Conservation (phyloP, 164 flowering plant genomes). For the Pachysandra terminalis region DNA sequence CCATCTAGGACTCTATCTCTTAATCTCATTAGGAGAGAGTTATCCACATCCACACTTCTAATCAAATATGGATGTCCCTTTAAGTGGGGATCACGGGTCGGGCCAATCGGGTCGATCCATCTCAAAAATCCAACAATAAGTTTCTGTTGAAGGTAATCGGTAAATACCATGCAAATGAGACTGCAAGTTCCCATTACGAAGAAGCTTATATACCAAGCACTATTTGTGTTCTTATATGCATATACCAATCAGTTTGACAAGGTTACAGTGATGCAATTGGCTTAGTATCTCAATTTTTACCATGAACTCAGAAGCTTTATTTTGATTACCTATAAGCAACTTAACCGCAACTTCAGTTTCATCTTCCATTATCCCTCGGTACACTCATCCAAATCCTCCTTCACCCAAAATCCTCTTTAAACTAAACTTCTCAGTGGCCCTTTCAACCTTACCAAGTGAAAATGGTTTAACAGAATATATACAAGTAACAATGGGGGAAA, state of each 20-base stretch:
- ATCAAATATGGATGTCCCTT: no score
- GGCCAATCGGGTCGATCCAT: no score
- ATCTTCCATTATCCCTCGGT: slow-evolving; percentile 52
- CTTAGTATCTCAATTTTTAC: slow-evolving; percentile 75
- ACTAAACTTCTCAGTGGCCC: slow-evolving; percentile 48
- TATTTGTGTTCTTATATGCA: slow-evolving; percentile 47
- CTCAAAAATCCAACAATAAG: no score
- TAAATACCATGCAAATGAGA: slow-evolving; percentile 74
- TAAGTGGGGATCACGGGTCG: no score
- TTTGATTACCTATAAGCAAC: slow-evolving; percentile 54
- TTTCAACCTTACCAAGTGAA: slow-evolving; percentile 42
- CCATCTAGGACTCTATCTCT: no score
- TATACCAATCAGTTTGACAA: slow-evolving; percentile 61
- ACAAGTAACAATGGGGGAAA: slow-evolving; percentile 34
- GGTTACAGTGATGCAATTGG: slow-evolving; percentile 65
- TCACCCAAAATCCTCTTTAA: slow-evolving; percentile 53
- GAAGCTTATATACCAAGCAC: slow-evolving; percentile 63
- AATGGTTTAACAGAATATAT: slow-evolving; percentile 48
- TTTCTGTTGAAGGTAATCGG: no score
- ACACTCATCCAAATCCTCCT: slow-evolving; percentile 78
- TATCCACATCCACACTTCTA: no score
- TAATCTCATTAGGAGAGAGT: no score
- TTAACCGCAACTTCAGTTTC: slow-evolving; percentile 68
- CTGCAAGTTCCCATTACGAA: slow-evolving; percentile 73
- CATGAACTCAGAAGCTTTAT: slow-evolving; percentile 59